phyloP scores from a whole-genome alignment of 345 rosid genomes.

The Bruguiera sexangula region DNA sequence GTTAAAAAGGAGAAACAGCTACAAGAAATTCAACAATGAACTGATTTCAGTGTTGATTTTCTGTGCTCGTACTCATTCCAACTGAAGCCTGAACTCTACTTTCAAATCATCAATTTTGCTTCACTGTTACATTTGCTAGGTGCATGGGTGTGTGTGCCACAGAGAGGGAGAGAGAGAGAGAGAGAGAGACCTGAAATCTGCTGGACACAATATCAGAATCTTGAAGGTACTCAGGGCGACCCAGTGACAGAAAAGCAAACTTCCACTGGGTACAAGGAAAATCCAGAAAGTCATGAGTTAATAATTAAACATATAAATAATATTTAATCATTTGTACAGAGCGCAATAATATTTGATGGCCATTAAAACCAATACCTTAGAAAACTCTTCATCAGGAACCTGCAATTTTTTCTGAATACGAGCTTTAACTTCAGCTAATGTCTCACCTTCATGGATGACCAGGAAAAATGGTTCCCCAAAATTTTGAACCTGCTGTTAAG shows the following conservation, averaged over 20 bases:
- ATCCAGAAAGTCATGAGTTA: background rate
- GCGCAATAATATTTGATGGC: background rate
- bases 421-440: constrained; percentile 68
- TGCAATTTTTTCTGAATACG: constrained; percentile 38
- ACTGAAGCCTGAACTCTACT: too few species aligned
- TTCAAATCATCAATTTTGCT: too few species aligned
- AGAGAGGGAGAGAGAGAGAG: background rate
- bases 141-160: background rate
- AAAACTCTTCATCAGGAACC: constrained; percentile 37
- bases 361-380: constrained; percentile 23
- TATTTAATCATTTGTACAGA: background rate
- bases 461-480: constrained; percentile 97
- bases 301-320: background rate
- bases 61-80: too few species aligned
- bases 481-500: constrained; percentile 72
- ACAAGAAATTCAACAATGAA: too few species aligned
- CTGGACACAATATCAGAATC: constrained; percentile 28
- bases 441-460: constrained; percentile 90
- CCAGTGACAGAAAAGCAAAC: constrained; percentile 53
- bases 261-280: constrained; percentile 26
- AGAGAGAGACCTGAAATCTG: constrained; percentile 27
- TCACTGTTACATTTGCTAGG: too few species aligned
- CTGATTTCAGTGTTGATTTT: too few species aligned
- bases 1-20: too few species aligned
- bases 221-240: constrained; percentile 56